Percentiles rank a stretch among this genome's conserved stretches.
Conservation (phyloP, 148 eudicot species). For the Polygonum aviculare region DNA sequence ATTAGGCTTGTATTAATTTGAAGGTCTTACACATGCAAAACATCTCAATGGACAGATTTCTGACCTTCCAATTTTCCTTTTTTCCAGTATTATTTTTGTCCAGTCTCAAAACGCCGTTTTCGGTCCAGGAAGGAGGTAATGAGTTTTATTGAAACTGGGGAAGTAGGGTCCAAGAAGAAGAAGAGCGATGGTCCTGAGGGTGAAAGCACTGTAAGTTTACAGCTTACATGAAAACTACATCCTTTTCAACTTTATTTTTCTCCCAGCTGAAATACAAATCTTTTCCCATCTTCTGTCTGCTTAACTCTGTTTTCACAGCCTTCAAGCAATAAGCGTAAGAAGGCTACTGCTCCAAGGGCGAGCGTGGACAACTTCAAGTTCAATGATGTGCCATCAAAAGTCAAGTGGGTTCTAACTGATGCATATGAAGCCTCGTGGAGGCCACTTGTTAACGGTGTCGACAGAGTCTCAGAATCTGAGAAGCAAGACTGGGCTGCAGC, state of each 20-base stretch:
- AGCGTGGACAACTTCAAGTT: conserved; percentile 33
- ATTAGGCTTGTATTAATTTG: neutral
- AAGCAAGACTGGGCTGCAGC: conserved; percentile 54
- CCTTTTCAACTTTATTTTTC: neutral
- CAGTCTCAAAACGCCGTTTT: neutral
- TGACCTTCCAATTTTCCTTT: neutral
- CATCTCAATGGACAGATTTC: neutral
- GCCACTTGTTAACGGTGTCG: conserved; percentile 27
- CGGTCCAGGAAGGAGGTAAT: conserved; percentile 15
- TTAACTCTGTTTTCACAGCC: neutral
- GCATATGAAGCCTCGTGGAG: conserved; percentile 32
- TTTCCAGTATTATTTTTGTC: conserved; percentile 10
- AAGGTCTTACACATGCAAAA: neutral
- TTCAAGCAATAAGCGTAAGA: conserved; percentile 13
- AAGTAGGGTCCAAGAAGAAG: conserved; percentile 7
- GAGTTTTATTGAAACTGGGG: conserved; percentile 2
- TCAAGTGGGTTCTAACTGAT: conserved; percentile 40
- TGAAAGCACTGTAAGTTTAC: conserved; percentile 30
- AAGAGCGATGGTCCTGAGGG: conserved; percentile 24
- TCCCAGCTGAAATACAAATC: neutral
- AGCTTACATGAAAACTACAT: neutral
- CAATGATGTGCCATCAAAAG: conserved; percentile 35
- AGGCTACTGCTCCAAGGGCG: conserved; percentile 16
- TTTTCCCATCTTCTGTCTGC: neutral
- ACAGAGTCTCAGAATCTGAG: conserved; percentile 30